A percentile compares a stretch with the other conserved stretches of the same genome.
Conservation (phyloP, 2,329 filamentous ascomycete species). For the Paraphoma chrysanthemicola region DNA sequence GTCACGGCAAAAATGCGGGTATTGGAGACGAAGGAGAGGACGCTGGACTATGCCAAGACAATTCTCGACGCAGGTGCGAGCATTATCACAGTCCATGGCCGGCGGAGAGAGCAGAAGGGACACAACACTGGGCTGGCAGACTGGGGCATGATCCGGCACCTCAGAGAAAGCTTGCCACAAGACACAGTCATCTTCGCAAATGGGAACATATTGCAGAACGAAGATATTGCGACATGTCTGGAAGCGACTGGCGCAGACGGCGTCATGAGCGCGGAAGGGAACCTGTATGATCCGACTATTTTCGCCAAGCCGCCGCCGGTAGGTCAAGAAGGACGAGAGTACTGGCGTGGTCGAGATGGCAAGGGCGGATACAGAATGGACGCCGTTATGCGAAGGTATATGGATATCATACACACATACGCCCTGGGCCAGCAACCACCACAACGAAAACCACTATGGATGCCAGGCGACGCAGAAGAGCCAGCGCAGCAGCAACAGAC, state of each 20-base stretch:
- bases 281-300: conserved; percentile 88
- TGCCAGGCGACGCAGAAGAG: conserved; percentile 61
- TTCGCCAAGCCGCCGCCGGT: conserved; percentile 73
- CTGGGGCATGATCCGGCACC: conserved; percentile 82
- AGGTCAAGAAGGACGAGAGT: conserved; percentile 74
- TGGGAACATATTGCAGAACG: conserved; percentile 85
- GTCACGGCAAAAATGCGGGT: conserved; percentile 96
- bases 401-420: conserved; percentile 86
- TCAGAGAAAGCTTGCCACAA: conserved; percentile 80
- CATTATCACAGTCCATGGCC: conserved; percentile 90
- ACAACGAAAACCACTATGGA: conserved; percentile 72
- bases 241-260: conserved; percentile 86
- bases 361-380: conserved; percentile 88
- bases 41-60: conserved; percentile 86
- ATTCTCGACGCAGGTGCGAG: conserved; percentile 88
- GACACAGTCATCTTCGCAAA: conserved; percentile 97
- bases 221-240: conserved; percentile 79
- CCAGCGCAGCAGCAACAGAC: conserved; percentile 45
- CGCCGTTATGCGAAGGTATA: conserved; percentile 83
- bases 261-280: conserved; percentile 96
- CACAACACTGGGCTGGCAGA: conserved; percentile 93
- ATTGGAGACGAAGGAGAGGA: conserved; percentile 84
- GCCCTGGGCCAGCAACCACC: conserved; percentile 73
- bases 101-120: conserved; percentile 89
- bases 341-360: conserved; percentile 82